Evolutionary conservation across 2,329 filamentous ascomycete species (phyloP).

Genomic region (Achaetomium macrosporum): DNA sequence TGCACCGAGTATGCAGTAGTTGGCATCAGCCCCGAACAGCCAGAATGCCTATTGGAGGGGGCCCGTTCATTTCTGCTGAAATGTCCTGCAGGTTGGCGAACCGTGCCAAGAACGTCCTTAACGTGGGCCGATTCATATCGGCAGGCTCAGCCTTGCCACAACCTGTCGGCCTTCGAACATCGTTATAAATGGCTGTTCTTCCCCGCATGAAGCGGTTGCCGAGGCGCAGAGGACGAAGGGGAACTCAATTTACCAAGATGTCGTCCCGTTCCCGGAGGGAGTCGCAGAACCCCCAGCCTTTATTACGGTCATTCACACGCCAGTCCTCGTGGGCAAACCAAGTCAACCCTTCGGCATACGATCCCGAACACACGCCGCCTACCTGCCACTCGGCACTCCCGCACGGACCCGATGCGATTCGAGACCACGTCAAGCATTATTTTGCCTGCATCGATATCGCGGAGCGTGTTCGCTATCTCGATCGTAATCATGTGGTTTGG

Average conservation of each 20-base stretch:
- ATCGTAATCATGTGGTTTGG: conserved; percentile 2
- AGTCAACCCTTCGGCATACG: not conserved
- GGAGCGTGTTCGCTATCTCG: not conserved
- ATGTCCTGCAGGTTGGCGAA: not conserved
- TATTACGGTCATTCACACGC: not conserved
- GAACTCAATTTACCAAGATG: too few species aligned
- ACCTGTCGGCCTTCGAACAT: too few species aligned
- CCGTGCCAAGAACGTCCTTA: not conserved
- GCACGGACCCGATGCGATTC: conserved; percentile 1
- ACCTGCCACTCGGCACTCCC: conserved; percentile 7
- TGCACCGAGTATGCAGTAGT: not conserved
- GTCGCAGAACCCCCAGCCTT: too few species aligned
- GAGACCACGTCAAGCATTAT: conserved; percentile 12
- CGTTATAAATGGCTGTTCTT: too few species aligned
- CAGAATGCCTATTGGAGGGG: not conserved
- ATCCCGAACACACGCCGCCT: conserved; percentile 1
- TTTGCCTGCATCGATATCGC: conserved; percentile 13
- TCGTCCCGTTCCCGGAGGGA: too few species aligned
- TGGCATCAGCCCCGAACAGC: not conserved
- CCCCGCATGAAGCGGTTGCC: too few species aligned
- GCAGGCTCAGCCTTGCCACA: not conserved
- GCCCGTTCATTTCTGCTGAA: not conserved
- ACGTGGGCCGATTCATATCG: not conserved
- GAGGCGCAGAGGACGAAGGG: too few species aligned
- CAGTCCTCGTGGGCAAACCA: not conserved